These are phyloP conservation scores for Tieghemostelium lacteum DNA, from an alignment of 78 protist genomes.

Conservation along the genomic window DNA sequence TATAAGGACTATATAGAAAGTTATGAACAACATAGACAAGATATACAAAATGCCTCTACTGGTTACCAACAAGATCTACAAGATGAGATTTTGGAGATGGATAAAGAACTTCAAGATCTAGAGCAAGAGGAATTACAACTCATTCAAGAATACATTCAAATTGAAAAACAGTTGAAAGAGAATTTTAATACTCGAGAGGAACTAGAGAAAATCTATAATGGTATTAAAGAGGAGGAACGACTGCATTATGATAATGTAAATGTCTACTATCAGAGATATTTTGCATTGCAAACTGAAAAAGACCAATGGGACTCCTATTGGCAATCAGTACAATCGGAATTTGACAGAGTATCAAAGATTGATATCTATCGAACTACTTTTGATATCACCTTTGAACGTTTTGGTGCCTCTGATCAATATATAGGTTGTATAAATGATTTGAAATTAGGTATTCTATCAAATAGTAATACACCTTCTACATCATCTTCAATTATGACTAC, in stretches of 20 bases:
- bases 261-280: conserved; percentile 47
- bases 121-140: conserved; percentile 39
- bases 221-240: conserved; percentile 51
- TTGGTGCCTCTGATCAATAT: not conserved
- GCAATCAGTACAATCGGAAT: not conserved
- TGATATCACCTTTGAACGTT: conserved; percentile 8
- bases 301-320: not conserved
- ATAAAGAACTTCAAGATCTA: conserved; percentile 10
- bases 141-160: conserved; percentile 31
- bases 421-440: conserved; percentile 45
- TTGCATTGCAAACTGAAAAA: conserved; percentile 5
- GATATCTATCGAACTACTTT: conserved; percentile 16
- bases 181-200: conserved; percentile 15
- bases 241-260: conserved; percentile 50
- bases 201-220: conserved; percentile 42
- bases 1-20: conserved; percentile 11
- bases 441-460: conserved; percentile 36
- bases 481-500: no score
- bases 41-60: not conserved
- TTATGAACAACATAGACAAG: not conserved
- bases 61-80: no score
- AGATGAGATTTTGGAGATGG: not conserved
- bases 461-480: not conserved
- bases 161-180: not conserved
- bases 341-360: conserved; percentile 24